These are phyloP conservation scores for Talaromyces islandicus DNA, from an alignment of 2,329 filamentous ascomycete genomes.

Conservation along the genomic window DNA sequence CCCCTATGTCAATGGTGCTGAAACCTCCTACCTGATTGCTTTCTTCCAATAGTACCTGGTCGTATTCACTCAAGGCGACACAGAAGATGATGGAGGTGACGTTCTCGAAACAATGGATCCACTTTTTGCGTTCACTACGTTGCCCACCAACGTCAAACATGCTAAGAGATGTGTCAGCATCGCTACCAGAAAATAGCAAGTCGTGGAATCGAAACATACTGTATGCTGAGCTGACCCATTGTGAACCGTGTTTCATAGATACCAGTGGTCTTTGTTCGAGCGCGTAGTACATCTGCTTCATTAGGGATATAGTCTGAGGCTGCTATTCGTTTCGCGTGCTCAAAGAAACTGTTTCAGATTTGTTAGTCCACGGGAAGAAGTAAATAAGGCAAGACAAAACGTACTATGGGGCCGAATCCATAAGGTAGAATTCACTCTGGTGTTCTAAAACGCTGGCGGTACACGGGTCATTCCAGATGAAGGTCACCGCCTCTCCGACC, in stretches of 20 bases:
- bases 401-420: conserved; percentile 99
- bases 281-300: conserved; percentile 90
- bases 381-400: conserved; percentile 25
- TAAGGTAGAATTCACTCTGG: conserved; percentile 96
- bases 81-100: conserved; percentile 99
- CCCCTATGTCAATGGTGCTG: not conserved
- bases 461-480: conserved; percentile 84
- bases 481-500: conserved; percentile 75
- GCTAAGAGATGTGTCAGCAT: conserved; percentile 44
- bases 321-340: conserved; percentile 81
- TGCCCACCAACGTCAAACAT: conserved; percentile 99
- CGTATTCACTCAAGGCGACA: conserved; percentile 95
- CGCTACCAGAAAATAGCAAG: not conserved
- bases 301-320: conserved; percentile 80
- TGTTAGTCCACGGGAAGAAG: conserved; percentile 11
- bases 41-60: conserved; percentile 93
- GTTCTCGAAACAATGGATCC: conserved; percentile 99
- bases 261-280: conserved; percentile 95
- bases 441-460: conserved; percentile 81
- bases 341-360: conserved; percentile 70
- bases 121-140: conserved; percentile 96
- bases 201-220: conserved; percentile 56
- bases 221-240: conserved; percentile 97
- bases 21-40: conserved; percentile 73
- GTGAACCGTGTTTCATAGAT: conserved; percentile 98